These are phyloP conservation scores for Exophiala aquamarina DNA, from an alignment of 2,329 filamentous ascomycete species.

Conservation along the genomic window DNA sequence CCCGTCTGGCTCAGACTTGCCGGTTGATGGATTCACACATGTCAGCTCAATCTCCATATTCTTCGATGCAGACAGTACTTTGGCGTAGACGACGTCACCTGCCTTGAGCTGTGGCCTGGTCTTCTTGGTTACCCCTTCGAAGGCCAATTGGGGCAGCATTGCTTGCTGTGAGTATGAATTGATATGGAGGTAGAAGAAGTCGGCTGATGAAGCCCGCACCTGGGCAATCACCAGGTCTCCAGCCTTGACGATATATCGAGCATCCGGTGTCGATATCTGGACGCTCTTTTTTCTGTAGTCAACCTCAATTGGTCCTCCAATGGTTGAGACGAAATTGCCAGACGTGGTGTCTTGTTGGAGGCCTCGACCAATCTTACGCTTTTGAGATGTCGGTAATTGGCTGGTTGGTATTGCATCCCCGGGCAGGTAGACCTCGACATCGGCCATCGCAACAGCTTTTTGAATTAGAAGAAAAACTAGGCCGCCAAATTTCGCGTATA, in stretches of 20 bases:
- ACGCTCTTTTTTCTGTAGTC: conserved; percentile 42
- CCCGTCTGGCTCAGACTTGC: conserved; percentile 83
- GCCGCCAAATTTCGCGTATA: too few species aligned
- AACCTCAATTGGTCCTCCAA: conserved; percentile 38
- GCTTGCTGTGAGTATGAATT: conserved; percentile 64
- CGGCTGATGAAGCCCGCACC: conserved; percentile 70
- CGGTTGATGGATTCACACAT: conserved; percentile 81
- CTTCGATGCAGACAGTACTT: conserved; percentile 72
- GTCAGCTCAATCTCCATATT: conserved; percentile 89
- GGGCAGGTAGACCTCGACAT: conserved; percentile 71
- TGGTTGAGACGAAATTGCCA: conserved; percentile 34
- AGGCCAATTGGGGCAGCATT: conserved; percentile 81
- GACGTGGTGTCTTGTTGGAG: conserved; percentile 61
- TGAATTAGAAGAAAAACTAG: too few species aligned
- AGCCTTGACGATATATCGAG: conserved; percentile 73
- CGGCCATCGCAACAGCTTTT: conserved; percentile 47
- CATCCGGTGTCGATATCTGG: conserved; percentile 36
- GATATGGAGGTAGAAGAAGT: conserved; percentile 77
- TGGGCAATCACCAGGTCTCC: conserved; percentile 88
- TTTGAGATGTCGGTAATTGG: conserved; percentile 66
- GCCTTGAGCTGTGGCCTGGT: conserved; percentile 74
- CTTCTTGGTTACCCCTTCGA: conserved; percentile 90
- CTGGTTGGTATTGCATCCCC: conserved; percentile 71
- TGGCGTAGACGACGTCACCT: conserved; percentile 84
- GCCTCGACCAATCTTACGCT: conserved; percentile 67